Evolutionary conservation across 371 early-diverging fungal genomes (phyloP).

Genomic region (Zychaea mexicana): DNA sequence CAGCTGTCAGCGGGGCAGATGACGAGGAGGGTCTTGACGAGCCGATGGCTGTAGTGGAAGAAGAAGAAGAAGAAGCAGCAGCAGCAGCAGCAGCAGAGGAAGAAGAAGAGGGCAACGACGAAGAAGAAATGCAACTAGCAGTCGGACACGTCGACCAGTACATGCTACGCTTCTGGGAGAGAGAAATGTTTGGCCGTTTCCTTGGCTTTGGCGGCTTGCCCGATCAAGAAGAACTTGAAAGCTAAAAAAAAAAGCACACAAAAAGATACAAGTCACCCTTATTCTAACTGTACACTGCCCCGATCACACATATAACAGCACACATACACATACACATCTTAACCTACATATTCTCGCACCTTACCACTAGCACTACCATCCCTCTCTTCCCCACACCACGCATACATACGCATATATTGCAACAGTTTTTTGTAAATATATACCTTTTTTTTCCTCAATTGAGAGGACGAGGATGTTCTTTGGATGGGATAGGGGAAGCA

Average conservation of each 20-base stretch:
- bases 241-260: neutral
- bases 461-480: neutral
- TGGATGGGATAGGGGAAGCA: neutral
- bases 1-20: constrained; percentile 2
- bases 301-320: neutral
- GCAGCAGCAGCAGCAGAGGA: constrained; percentile 18
- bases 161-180: constrained; percentile 69
- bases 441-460: neutral
- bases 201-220: constrained; percentile 65
- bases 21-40: neutral
- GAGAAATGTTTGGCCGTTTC: constrained; percentile 58
- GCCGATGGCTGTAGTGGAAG: neutral
- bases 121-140: constrained; percentile 38
- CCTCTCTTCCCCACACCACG: neutral
- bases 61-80: constrained; percentile 13
- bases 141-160: constrained; percentile 74
- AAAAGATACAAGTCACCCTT: no score
- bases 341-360: no score
- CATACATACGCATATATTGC: neutral
- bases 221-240: neutral
- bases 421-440: constrained; percentile 1
- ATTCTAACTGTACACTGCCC: neutral
- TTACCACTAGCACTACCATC: no score
- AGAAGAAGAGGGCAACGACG: constrained; percentile 11
- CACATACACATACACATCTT: neutral